Conservation (phyloP, 371 early-diverging fungal species). For the Lichtheimia corymbifera region DNA sequence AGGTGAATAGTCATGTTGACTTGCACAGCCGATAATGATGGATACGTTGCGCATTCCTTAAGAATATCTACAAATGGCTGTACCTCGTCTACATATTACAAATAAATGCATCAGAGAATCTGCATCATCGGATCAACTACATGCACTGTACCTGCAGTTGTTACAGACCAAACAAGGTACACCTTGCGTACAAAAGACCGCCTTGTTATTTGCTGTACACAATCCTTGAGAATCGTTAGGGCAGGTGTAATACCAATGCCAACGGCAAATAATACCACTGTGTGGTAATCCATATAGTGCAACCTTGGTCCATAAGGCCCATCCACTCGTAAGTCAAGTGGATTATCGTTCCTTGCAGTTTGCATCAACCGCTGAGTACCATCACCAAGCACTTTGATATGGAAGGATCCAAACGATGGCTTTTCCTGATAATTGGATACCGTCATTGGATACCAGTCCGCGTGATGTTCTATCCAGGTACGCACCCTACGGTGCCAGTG, state of each 20-base stretch:
- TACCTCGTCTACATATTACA: conserved; percentile 8
- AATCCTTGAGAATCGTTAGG: conserved; percentile 38
- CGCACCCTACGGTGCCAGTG: neutral
- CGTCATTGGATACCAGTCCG: conserved; percentile 48
- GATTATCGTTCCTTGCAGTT: conserved; percentile 11
- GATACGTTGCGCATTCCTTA: neutral
- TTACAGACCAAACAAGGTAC: conserved; percentile 9
- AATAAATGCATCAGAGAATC: neutral
- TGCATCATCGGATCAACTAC: neutral
- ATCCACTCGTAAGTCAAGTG: conserved; percentile 32
- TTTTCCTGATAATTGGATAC: conserved; percentile 20
- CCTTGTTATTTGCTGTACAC: conserved; percentile 28
- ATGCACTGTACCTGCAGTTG: conserved; percentile 6
- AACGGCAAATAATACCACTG: conserved; percentile 30
- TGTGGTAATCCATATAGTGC: conserved; percentile 35
- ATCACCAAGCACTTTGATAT: conserved; percentile 44
- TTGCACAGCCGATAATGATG: conserved; percentile 1
- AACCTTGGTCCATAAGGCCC: conserved; percentile 44
- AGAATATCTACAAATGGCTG: conserved; percentile 5
- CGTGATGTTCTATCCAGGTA: conserved; percentile 16
- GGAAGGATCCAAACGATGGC: conserved; percentile 38
- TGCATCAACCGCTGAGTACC: conserved; percentile 22
- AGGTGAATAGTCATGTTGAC: conserved; percentile 31
- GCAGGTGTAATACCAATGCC: conserved; percentile 51
- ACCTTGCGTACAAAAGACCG: conserved; percentile 17